Evolutionary conservation across 176 grass and related monocot species (phyloP).

Genomic region (Lolium rigidum): DNA sequence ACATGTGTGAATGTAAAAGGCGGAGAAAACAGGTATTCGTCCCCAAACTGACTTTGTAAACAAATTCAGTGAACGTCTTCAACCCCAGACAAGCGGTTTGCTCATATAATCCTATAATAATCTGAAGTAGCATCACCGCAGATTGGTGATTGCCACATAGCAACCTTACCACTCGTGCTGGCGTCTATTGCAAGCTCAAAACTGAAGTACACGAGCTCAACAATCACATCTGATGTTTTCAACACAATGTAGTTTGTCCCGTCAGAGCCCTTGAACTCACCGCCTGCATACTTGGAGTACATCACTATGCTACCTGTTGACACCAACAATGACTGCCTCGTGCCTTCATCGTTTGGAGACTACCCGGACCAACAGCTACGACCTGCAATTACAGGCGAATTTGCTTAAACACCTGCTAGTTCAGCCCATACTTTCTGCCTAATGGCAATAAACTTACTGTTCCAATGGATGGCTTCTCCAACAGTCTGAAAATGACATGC

Average conservation of each 20-base stretch:
- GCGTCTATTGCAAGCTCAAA: conserved; percentile 12
- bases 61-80: background rate
- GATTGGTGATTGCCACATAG: conserved; percentile 18
- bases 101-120: background rate
- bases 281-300: conserved; percentile 74
- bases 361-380: conserved; percentile 67
- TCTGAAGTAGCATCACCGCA: background rate
- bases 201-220: conserved; percentile 40
- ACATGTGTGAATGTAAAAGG: background rate
- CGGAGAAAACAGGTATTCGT: background rate
- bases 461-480: conserved; percentile 82
- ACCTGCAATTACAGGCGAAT: conserved; percentile 36
- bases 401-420: background rate
- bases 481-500: too few relatives aligned
- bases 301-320: conserved; percentile 51
- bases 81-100: background rate
- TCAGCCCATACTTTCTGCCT: background rate
- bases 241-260: conserved; percentile 65
- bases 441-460: conserved; percentile 49
- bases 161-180: background rate
- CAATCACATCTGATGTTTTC: conserved; percentile 72
- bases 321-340: conserved; percentile 53
- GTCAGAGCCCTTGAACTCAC: conserved; percentile 68
- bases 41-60: background rate
- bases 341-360: conserved; percentile 68